phyloP scores from a whole-genome alignment of 2,329 filamentous ascomycete genomes.

The Penicillium sp. region DNA sequence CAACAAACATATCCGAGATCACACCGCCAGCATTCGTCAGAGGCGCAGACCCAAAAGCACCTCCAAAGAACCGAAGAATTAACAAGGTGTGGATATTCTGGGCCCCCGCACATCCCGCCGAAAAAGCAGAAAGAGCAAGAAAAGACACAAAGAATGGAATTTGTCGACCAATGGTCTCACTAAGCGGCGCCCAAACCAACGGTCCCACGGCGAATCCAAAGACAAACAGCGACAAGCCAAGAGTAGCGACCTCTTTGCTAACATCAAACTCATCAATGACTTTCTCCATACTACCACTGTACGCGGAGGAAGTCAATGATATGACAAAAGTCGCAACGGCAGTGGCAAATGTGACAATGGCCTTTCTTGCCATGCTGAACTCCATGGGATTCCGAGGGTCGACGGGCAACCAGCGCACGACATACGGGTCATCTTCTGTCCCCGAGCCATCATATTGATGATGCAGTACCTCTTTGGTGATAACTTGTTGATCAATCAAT shows the following conservation, averaged over 20 bases:
- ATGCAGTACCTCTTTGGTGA: neutral
- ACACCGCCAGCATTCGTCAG: slow-evolving; percentile 41
- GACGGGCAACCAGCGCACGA: slow-evolving; percentile 44
- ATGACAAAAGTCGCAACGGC: slow-evolving; percentile 44
- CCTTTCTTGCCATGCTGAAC: slow-evolving; percentile 37
- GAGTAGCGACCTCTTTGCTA: neutral
- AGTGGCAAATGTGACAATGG: slow-evolving; percentile 39
- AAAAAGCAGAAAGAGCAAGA: slow-evolving; percentile 54
- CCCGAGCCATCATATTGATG: neutral
- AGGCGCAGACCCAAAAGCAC: slow-evolving; percentile 58
- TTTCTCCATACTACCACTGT: slow-evolving; percentile 39
- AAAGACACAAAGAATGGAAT: slow-evolving; percentile 17
- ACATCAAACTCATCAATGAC: slow-evolving; percentile 6
- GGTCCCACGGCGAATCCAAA: slow-evolving; percentile 41
- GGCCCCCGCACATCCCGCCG: slow-evolving; percentile 56
- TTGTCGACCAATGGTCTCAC: slow-evolving; percentile 23
- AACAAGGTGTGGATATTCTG: slow-evolving; percentile 58
- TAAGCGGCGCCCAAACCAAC: slow-evolving; percentile 35
- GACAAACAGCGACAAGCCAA: slow-evolving; percentile 24
- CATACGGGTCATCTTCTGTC: slow-evolving; percentile 20
- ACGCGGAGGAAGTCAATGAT: slow-evolving; percentile 44
- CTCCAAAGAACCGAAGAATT: slow-evolving; percentile 65
- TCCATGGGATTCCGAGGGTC: slow-evolving; percentile 46
- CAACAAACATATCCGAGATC: slow-evolving; percentile 58
- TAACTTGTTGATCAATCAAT: neutral